phyloP scores from a whole-genome alignment of 305 asterid species.

The Fraxinus xanthoxyloides region DNA sequence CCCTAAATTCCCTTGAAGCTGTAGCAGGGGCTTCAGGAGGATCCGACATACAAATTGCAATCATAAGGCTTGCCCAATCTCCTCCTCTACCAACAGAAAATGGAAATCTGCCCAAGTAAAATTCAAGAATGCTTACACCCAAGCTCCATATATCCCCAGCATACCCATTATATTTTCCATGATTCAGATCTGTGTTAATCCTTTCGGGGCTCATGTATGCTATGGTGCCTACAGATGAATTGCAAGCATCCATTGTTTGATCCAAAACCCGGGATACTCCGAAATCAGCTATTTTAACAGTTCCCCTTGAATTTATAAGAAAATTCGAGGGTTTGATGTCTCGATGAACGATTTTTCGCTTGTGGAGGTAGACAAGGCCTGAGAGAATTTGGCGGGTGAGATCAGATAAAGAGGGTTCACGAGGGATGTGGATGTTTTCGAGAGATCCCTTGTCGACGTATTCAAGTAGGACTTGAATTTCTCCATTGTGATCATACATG shows the following conservation, averaged over 20 bases:
- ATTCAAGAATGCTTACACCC: slow-evolving; percentile 6
- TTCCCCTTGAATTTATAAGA: slow-evolving; percentile 23
- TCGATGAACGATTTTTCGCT: slow-evolving; percentile 30
- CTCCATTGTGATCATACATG: slow-evolving; percentile 1
- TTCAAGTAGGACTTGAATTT: not conserved
- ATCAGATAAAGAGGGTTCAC: not conserved
- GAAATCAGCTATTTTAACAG: slow-evolving; percentile 34
- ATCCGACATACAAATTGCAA: slow-evolving; percentile 6
- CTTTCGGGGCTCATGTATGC: slow-evolving; percentile 8
- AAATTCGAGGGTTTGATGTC: slow-evolving; percentile 41
- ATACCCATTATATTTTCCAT: not conserved
- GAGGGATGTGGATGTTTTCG: not conserved
- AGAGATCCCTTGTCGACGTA: slow-evolving; percentile 8
- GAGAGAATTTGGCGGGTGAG: not conserved
- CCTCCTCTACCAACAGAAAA: slow-evolving; percentile 4
- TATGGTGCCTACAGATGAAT: slow-evolving; percentile 5
- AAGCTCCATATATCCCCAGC: slow-evolving; percentile 13
- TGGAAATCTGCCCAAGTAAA: slow-evolving; percentile 6
- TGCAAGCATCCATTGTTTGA: not conserved
- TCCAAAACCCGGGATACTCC: slow-evolving; percentile 18
- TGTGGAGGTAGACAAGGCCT: slow-evolving; percentile 26
- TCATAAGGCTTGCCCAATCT: slow-evolving; percentile 6
- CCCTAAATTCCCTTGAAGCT: slow-evolving; percentile 9
- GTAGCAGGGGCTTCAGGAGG: slow-evolving; percentile 15
- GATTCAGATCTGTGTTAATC: slow-evolving; percentile 3